A percentile compares a stretch with the other conserved stretches of the same genome.
phyloP scores from a whole-genome alignment of 768 basidiomycete genomes.

The Mycena filopes region DNA sequence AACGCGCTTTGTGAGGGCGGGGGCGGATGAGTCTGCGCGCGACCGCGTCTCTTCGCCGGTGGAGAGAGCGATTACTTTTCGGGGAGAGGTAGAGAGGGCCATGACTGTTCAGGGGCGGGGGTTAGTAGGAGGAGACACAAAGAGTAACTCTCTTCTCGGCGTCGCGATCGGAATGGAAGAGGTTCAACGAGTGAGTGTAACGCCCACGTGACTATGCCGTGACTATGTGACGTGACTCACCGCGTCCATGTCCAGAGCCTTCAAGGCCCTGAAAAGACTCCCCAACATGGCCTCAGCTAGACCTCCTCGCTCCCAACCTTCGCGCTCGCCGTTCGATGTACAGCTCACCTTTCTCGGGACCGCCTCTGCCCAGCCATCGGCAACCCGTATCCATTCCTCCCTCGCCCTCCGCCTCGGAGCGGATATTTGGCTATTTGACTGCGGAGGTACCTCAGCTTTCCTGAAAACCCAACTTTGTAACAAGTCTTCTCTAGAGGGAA shows the following conservation, averaged over 20 bases:
- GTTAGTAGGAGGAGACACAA: slow-evolving; percentile 16
- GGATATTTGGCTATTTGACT: slow-evolving; percentile 88
- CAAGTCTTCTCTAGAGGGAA: slow-evolving; percentile 60
- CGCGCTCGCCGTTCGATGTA: slow-evolving; percentile 44
- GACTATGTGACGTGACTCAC: too few relatives aligned
- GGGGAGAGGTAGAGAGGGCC: slow-evolving; percentile 76
- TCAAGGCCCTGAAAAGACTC: too few relatives aligned
- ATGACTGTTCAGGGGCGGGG: slow-evolving; percentile 46
- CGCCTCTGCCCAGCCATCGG: slow-evolving; percentile 83
- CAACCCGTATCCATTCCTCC: slow-evolving; percentile 82
- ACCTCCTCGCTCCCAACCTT: not conserved
- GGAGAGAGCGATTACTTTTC: slow-evolving; percentile 80
- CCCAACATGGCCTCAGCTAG: too few relatives aligned
- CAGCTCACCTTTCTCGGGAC: slow-evolving; percentile 84
- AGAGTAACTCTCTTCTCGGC: slow-evolving; percentile 19
- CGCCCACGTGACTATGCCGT: too few relatives aligned
- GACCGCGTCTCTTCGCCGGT: slow-evolving; percentile 69
- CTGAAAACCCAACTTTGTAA: too few relatives aligned
- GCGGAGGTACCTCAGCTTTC: slow-evolving; percentile 52
- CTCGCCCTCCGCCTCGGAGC: slow-evolving; percentile 72
- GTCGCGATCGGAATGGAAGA: slow-evolving; percentile 4
- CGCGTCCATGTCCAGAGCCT: too few relatives aligned
- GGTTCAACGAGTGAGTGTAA: slow-evolving; percentile 25
- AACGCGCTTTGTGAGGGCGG: slow-evolving; percentile 75
- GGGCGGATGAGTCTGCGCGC: slow-evolving; percentile 51